phyloP scores from a whole-genome alignment of 768 basidiomycete species.

The Botryobasidium botryosum region DNA sequence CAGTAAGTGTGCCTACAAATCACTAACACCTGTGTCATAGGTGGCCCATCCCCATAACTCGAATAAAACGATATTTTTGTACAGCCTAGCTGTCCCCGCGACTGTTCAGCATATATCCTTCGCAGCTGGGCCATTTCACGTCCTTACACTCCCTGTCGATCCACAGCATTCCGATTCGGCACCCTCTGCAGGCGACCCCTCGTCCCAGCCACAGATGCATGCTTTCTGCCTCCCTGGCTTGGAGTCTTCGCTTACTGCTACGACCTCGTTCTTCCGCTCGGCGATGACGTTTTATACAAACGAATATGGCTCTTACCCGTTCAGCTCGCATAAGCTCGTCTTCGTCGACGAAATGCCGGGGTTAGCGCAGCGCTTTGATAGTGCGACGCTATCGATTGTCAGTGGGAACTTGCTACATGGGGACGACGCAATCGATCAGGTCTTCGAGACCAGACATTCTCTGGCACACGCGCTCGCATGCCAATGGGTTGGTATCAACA shows the following conservation, averaged over 20 bases:
- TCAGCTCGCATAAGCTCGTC: constrained; percentile 82
- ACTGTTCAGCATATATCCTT: constrained; percentile 96
- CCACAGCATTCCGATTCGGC: constrained; percentile 20
- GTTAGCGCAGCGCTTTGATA: constrained; percentile 67
- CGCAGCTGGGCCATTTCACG: constrained; percentile 87
- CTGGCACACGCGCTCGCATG: constrained; percentile 79
- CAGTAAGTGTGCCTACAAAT: constrained; percentile 12
- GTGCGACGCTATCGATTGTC: constrained; percentile 66
- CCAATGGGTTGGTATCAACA: constrained; percentile 96
- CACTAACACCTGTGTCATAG: constrained; percentile 24
- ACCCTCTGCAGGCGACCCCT: constrained; percentile 43
- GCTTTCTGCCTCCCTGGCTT: constrained; percentile 88
- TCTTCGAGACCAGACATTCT: constrained; percentile 72
- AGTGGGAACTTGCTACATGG: constrained; percentile 72
- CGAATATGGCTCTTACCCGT: constrained; percentile 92
- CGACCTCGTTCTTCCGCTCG: constrained; percentile 60
- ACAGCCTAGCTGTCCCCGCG: constrained; percentile 68
- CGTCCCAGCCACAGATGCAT: constrained; percentile 53
- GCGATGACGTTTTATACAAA: constrained; percentile 87
- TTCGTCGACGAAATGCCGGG: constrained; percentile 84
- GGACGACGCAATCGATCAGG: constrained; percentile 82
- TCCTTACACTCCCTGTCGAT: constrained; percentile 50
- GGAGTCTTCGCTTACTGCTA: constrained; percentile 48
- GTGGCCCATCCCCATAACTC: constrained; percentile 87
- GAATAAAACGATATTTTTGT: constrained; percentile 87